Evolutionary conservation across 1,139 yeast genomes (phyloP), one percentile per base, ranked within the genome.

Genomic region (Wickerhamiella pararugosa): DNA sequence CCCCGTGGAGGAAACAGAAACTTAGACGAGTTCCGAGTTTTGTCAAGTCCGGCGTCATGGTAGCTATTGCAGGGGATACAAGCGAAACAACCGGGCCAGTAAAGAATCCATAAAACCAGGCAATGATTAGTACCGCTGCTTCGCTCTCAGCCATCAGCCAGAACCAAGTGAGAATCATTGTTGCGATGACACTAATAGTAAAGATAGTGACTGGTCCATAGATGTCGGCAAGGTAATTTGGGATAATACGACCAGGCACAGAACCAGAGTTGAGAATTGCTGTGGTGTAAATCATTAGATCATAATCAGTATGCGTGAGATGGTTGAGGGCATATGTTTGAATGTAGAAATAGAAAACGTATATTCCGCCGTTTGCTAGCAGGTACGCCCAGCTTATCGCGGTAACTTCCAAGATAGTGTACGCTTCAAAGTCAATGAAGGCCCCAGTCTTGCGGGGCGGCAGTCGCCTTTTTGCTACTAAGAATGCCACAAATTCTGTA

Each of bases 1-100:
- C 56, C 4, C 77, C 67, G 41, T 76, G 70, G 30, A 74, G 63
- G 50, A 75, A 74, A 49, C 73, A 71, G 61, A 76, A 67, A 0
- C 84, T 79, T 53, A 76, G 72, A 27, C 81, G 68, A 45, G 73
- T 54, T 1, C 64, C 63, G 1, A 58, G 46, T 8, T 50, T 41
- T 10, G 53, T 44, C 39, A 60, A 46, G 45, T 66, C 67, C 15
- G 70, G 69, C 5, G 79, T 72, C 30, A 79, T 71, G 50, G 74
- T 77, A 1, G 63, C 55, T 8, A 65, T 49, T 33, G 63, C 56
- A 0, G 66, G 61, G 1, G 73, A 70, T 0, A 69, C 65, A 32
- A 70, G 47, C 7, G 72, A 62, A 29, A 70, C 60, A 6, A 66
- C 57, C 1, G 70, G 61, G 5, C 73, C 71, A 6, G 69, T 60